Percentiles rank a stretch among this genome's conserved stretches.
Conservation (phyloP, 2,329 filamentous ascomycete species). For the Parafenestella ontariensis region DNA sequence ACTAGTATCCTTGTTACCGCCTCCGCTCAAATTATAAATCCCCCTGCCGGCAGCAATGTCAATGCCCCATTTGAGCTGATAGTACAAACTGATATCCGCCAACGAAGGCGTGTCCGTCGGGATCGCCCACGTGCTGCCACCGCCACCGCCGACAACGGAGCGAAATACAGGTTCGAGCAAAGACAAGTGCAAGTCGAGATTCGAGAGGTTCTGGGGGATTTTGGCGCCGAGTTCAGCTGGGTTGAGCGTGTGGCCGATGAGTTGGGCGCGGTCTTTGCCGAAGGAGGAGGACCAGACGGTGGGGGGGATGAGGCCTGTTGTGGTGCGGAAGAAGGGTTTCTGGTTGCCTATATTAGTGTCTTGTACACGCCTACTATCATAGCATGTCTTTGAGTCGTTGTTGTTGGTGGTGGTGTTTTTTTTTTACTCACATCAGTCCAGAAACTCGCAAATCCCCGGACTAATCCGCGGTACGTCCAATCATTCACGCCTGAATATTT, state of each 20-base stretch:
- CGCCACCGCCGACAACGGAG: too few relatives aligned
- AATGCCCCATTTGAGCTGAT: constrained; percentile 50
- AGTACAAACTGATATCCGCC: constrained; percentile 49
- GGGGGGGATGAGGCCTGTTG: constrained; percentile 51
- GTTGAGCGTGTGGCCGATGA: constrained; percentile 51
- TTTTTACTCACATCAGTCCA: constrained; percentile 47
- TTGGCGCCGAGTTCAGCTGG: constrained; percentile 50
- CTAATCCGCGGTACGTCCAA: constrained; percentile 45
- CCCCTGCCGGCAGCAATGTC: constrained; percentile 48
- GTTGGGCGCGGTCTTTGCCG: constrained; percentile 46
- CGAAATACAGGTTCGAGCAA: constrained; percentile 48
- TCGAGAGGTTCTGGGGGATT: constrained; percentile 46
- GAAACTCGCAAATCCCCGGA: constrained; percentile 51
- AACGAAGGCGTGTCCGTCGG: constrained; percentile 43
- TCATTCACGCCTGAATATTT: constrained; percentile 27
- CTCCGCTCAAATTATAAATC: constrained; percentile 46
- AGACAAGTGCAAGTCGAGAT: constrained; percentile 47
- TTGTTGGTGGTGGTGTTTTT: too few relatives aligned
- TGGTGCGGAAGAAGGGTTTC: constrained; percentile 49
- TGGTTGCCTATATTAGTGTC: too few relatives aligned
- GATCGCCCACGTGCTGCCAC: constrained; percentile 47
- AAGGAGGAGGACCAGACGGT: constrained; percentile 51
- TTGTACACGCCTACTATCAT: too few relatives aligned
- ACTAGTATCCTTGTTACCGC: constrained; percentile 35
- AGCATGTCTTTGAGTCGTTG: too few relatives aligned